These are phyloP conservation scores for Taiozyma sp. DNA, from an alignment of 1,139 yeast species.

Conservation along the genomic window DNA sequence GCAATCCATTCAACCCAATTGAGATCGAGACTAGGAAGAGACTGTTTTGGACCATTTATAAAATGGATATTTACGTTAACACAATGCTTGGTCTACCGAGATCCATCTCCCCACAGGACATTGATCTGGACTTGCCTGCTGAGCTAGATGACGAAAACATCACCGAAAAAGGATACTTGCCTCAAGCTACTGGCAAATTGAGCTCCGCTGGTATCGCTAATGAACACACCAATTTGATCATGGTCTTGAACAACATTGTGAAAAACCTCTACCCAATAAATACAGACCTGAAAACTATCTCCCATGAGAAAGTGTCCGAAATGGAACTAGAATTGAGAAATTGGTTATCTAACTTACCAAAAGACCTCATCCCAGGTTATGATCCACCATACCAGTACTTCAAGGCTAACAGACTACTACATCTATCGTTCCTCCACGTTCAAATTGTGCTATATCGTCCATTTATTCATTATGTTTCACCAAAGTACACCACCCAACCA, in stretches of 20 bases:
- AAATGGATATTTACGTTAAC: slow-evolving; percentile 88
- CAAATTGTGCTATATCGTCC: slow-evolving; percentile 87
- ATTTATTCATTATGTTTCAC: slow-evolving; percentile 76
- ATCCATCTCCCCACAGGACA: slow-evolving; percentile 66
- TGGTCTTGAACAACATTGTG: slow-evolving; percentile 53
- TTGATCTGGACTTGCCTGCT: slow-evolving; percentile 82
- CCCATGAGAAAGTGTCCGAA: slow-evolving; percentile 57
- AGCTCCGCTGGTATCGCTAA: slow-evolving; percentile 83
- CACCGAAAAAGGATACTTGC: slow-evolving; percentile 44
- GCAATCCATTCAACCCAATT: slow-evolving; percentile 65
- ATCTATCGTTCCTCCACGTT: slow-evolving; percentile 76
- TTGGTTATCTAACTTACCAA: slow-evolving; percentile 75
- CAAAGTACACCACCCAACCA: slow-evolving; percentile 30
- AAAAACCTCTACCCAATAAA: slow-evolving; percentile 54
- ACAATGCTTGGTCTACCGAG: slow-evolving; percentile 88
- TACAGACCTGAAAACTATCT: slow-evolving; percentile 27
- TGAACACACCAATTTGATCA: slow-evolving; percentile 72
- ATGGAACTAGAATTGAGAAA: slow-evolving; percentile 67
- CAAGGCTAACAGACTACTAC: slow-evolving; percentile 73
- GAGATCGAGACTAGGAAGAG: slow-evolving; percentile 85
- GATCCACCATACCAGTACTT: slow-evolving; percentile 62
- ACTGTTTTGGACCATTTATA: slow-evolving; percentile 83
- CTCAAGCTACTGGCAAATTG: slow-evolving; percentile 38
- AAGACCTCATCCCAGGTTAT: slow-evolving; percentile 66
- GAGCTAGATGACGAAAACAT: slow-evolving; percentile 88